Evolutionary conservation across 2,329 filamentous ascomycete species (phyloP).

Genomic region (Rutstroemia sydowiana): DNA sequence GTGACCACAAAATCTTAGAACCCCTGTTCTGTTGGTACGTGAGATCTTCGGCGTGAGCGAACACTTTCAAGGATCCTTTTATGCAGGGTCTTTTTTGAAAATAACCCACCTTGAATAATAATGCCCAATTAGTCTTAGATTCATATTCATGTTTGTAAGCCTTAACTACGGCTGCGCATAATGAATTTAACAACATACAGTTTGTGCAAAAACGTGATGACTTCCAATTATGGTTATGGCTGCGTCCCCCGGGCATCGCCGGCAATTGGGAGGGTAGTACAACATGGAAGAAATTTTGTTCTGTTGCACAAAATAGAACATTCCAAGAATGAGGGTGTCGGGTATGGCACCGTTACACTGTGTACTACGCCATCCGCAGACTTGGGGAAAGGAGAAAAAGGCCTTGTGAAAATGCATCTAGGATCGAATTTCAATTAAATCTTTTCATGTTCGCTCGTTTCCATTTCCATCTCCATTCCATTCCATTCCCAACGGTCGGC

Average conservation of each 20-base stretch:
- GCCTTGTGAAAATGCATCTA: neutral
- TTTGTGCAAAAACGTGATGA: neutral
- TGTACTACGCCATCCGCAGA: neutral
- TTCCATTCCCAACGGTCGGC: neutral
- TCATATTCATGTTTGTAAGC: neutral
- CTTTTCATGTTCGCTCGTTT: neutral
- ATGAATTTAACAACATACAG: too few relatives aligned
- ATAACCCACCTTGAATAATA: too few relatives aligned
- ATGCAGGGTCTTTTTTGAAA: neutral
- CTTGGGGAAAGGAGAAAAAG: neutral
- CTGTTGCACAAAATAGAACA: conserved; percentile 3
- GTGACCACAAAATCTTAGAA: too few relatives aligned
- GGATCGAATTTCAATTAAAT: neutral
- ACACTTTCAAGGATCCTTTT: neutral
- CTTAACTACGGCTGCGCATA: neutral
- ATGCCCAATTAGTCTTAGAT: too few relatives aligned
- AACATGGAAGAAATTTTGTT: neutral
- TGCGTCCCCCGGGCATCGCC: neutral
- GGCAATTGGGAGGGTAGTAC: conserved; percentile 1
- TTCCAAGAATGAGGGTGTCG: neutral
- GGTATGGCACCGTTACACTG: neutral
- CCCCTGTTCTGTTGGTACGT: too few relatives aligned
- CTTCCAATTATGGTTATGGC: neutral
- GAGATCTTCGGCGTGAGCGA: too few relatives aligned
- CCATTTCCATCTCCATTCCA: neutral